Evolutionary conservation across 345 rosid species (phyloP), one percentile per base, ranked within the genome.

Genomic region (Balakata baccata): DNA sequence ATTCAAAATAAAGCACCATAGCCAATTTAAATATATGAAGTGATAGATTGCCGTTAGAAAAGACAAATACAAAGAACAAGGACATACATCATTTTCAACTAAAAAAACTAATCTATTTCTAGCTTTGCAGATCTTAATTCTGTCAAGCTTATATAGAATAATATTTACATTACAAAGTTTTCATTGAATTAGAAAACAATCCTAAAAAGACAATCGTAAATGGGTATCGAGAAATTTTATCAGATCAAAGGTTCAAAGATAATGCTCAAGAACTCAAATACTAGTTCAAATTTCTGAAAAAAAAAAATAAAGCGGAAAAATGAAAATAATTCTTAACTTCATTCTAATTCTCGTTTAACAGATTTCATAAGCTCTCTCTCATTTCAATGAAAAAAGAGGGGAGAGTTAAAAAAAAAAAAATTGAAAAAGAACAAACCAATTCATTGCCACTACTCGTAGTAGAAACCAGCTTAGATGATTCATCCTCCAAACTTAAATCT

Each of bases 401-500:
- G 34, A 20, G 11, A 11, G 18, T 11, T 11, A 18, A 16, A 10
- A 7, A 11, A 46, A 46, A 37, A 49, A 1, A 79, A 51, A 41
- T 18, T 18, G 56, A 25, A 23, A 50, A 37, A 63, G 37, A 67
- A 72, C 85, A 66, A 71, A 94, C 98, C 94, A 91, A 85, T 76
- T 88, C 92, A 85, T 83, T 85, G 76, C 85, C 92, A 65, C 92
- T 82, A 68, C 83, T 87, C 54, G 75, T 56, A 43, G 97, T 85
- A 78, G 98, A 90, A 75, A 90, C 94, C 79, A 88, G 77, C 83
- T 88, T 92, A 22, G 92, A 87, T 49, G 89, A 79, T 25, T 85
- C 97, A 74, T 88, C 95, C 72, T 89, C 92, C 0, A 87, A 91
- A 86, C 89, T 89, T 73, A 88, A 80, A 82, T 84, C 90, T 76